Evolutionary conservation across 2,329 filamentous ascomycete species (phyloP).

Genomic region (Monascus ruber): DNA sequence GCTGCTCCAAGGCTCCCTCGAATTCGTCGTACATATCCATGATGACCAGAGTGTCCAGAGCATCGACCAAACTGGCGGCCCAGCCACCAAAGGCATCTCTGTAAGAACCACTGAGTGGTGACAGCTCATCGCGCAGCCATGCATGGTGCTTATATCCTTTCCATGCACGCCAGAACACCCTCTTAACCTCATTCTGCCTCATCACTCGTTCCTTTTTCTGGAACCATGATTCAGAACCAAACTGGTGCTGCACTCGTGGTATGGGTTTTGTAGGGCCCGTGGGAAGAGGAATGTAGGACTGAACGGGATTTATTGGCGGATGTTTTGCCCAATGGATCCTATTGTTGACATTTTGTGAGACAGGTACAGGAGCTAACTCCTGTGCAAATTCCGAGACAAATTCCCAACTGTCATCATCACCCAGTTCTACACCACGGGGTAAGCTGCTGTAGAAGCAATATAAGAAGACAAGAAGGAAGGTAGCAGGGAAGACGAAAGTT

Average conservation of each 20-base stretch:
- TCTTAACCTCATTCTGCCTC: constrained; percentile 57
- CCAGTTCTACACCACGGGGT: constrained; percentile 10
- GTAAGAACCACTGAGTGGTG: constrained; percentile 55
- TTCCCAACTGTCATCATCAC: constrained; percentile 7
- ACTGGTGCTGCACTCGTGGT: constrained; percentile 65
- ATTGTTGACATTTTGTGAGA: background rate
- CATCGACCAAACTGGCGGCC: constrained; percentile 78
- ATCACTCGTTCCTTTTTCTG: constrained; percentile 50
- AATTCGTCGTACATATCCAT: constrained; percentile 71
- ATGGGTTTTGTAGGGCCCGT: constrained; percentile 57
- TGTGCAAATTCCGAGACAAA: constrained; percentile 2
- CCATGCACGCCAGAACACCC: constrained; percentile 70
- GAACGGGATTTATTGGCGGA: constrained; percentile 65
- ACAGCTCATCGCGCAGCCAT: constrained; percentile 78
- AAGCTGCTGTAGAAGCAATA: constrained; percentile 14
- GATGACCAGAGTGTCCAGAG: constrained; percentile 73
- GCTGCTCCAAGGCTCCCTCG: constrained; percentile 59
- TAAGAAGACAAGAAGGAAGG: constrained; percentile 14
- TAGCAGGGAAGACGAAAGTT: constrained; percentile 14
- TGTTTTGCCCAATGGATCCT: constrained; percentile 57
- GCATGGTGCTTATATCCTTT: constrained; percentile 68
- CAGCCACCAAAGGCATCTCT: constrained; percentile 85
- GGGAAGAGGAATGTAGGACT: constrained; percentile 60
- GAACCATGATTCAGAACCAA: constrained; percentile 50
- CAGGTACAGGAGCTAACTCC: background rate